A percentile compares a stretch with the other conserved stretches of the same genome.
Evolutionary conservation across 31 red algal species (phyloP).

Genomic region (Bonnemaisonia californica): DNA sequence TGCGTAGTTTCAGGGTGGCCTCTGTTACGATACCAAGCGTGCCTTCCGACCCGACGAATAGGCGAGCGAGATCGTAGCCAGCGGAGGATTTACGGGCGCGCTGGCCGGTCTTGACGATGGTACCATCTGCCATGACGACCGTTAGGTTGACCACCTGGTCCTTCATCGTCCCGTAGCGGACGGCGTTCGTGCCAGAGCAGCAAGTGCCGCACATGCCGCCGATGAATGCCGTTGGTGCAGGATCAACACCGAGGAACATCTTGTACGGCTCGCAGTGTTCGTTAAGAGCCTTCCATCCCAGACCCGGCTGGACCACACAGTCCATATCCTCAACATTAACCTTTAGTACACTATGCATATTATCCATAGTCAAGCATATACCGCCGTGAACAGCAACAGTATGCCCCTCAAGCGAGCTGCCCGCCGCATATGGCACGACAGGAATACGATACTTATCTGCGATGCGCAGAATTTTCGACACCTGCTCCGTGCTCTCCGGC

Average conservation of each 20-base stretch:
- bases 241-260: slow-evolving; percentile 95
- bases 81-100: slow-evolving; percentile 85
- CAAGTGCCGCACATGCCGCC: slow-evolving; percentile 97
- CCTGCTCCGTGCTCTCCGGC: slow-evolving; percentile 75
- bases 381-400: slow-evolving; percentile 73
- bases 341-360: slow-evolving; percentile 80
- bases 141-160: slow-evolving; percentile 92
- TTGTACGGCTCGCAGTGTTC: slow-evolving; percentile 65
- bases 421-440: slow-evolving; percentile 91
- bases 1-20: slow-evolving; percentile 79
- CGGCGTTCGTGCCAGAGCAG: slow-evolving; percentile 94
- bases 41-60: slow-evolving; percentile 97
- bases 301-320: slow-evolving; percentile 88
- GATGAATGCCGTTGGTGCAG: slow-evolving; percentile 88
- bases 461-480: slow-evolving; percentile 66
- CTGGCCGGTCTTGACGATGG: slow-evolving; percentile 82
- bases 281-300: slow-evolving; percentile 90
- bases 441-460: slow-evolving; percentile 65
- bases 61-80: slow-evolving; percentile 91
- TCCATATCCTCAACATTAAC: slow-evolving; percentile 90
- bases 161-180: slow-evolving; percentile 94
- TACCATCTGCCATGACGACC: slow-evolving; percentile 90
- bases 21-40: slow-evolving; percentile 94
- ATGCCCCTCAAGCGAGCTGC: slow-evolving; percentile 87
- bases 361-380: slow-evolving; percentile 73